Conservation (phyloP, 345 rosid species). For the Camelina hispida region DNA sequence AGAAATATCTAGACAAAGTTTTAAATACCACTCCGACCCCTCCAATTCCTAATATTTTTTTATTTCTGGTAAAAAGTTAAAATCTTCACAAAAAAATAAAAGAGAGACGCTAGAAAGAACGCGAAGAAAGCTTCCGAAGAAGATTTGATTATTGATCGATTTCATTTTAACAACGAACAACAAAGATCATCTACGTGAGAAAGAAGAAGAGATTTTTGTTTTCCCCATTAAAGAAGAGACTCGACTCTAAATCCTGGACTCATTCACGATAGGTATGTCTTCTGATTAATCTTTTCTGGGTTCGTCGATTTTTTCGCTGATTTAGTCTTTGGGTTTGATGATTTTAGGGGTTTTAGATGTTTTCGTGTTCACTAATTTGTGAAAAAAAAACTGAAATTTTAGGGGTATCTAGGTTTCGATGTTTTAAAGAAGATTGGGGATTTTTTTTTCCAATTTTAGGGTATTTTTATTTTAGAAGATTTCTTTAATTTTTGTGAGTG, state of each 20-base stretch:
- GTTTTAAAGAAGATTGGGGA: not conserved
- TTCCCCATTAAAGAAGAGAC: conserved; percentile 1
- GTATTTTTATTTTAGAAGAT: not conserved
- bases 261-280: conserved; percentile 15
- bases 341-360: conserved; percentile 3
- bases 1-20: conserved; percentile 34
- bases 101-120: not conserved
- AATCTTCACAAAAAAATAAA: too few species aligned
- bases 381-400: not conserved
- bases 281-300: not conserved
- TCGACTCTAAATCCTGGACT: conserved; percentile 4
- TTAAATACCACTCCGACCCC: conserved; percentile 33
- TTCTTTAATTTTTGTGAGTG: not conserved
- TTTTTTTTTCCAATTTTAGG: not conserved
- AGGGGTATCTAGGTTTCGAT: not conserved
- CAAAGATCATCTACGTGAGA: not conserved
- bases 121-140: not conserved
- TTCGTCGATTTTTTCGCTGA: not conserved
- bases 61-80: not conserved
- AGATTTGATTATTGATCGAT: not conserved
- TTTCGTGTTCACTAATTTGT: not conserved
- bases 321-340: conserved; percentile 17
- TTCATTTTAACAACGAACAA: not conserved
- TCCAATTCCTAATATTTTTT: not conserved
- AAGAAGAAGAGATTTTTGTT: not conserved